These are phyloP conservation scores for Lyophyllum shimeji DNA, from an alignment of 768 basidiomycete genomes.

Conservation along the genomic window DNA sequence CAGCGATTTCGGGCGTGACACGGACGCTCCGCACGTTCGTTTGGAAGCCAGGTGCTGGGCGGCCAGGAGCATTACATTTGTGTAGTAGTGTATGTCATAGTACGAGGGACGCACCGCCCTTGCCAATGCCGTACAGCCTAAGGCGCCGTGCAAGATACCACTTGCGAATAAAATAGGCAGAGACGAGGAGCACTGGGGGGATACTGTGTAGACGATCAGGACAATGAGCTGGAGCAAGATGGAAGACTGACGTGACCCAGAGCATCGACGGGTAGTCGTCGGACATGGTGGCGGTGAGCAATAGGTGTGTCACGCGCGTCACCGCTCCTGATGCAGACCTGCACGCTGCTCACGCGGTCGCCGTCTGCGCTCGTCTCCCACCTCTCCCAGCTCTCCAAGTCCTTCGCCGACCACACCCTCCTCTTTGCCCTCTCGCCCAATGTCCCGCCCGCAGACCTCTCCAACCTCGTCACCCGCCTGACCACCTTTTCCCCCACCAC, in stretches of 20 bases:
- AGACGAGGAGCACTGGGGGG: slow-evolving; percentile 42
- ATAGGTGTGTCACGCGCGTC: slow-evolving; percentile 4
- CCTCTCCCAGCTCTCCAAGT: slow-evolving; percentile 28
- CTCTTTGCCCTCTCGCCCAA: slow-evolving; percentile 53
- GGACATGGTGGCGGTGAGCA: slow-evolving; percentile 6
- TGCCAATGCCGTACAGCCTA: slow-evolving; percentile 51
- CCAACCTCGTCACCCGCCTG: slow-evolving; percentile 37
- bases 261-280: slow-evolving; percentile 40
- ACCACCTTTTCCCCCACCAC: slow-evolving; percentile 39
- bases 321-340: slow-evolving; percentile 31
- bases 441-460: slow-evolving; percentile 34
- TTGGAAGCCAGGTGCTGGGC: slow-evolving; percentile 52
- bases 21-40: slow-evolving; percentile 50
- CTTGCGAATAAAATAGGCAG: slow-evolving; percentile 45
- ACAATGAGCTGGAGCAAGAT: neutral
- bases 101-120: slow-evolving; percentile 44
- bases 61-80: neutral
- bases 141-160: slow-evolving; percentile 50
- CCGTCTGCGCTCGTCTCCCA: slow-evolving; percentile 33
- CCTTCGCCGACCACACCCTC: slow-evolving; percentile 37
- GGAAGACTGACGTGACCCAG: slow-evolving; percentile 44
- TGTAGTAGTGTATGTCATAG: neutral
- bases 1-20: slow-evolving; percentile 55
- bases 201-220: slow-evolving; percentile 29
- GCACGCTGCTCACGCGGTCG: slow-evolving; percentile 40